Base-by-base conservation (phyloP, 2,329 filamentous ascomycete species). In the Alternaria hordeiaustralica region DNA sequence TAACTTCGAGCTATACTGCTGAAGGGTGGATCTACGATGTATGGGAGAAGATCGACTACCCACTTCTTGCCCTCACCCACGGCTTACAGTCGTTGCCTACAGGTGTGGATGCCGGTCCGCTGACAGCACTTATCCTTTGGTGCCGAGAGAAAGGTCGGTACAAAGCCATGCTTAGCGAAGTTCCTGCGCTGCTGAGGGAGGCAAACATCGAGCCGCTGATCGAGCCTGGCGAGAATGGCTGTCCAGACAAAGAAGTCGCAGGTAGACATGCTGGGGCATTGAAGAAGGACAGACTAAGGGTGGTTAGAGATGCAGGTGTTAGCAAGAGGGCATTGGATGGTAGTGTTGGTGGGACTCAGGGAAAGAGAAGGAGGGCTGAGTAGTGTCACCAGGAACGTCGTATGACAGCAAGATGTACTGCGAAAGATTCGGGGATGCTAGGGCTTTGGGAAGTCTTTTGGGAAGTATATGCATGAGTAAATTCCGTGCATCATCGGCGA, bases 11-110 rank as follows among this genome's bases (percentile, higher is more conserved):
- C 33, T 36, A 36, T 36, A 69, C 69, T 0, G 64, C 70, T 3
- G 62, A 70, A 11, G 58, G 47, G 0, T 73, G 71, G 71, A 23
- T 26, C 0, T 60, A 65, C 36, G n/a, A 47, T 0, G 45, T 51
- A 2, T 68, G 58, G 58, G 65, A 66, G 7, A 55, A 25, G 10
- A 62, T 45, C 1, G 67, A 73, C 21, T 73, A 73, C 20, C 71
- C 71, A 3, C 55, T 73, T 5, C 63, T 72, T 2, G 70, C 55
- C 2, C 63, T 73, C 2, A 46, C 66, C 0, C 66, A 68, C 8
- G 70, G 70, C 0, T 33, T 73, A 4, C 26, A 44, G 4, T 15
- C 60, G 1, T 46, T 70, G 8, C 71, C 71, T 3, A 44, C 60
- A 1, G 70, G 67, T 4, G 1, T 21, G 0, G 69, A 73, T 49